These are phyloP conservation scores for Arthrinium phaeospermum DNA, from an alignment of 2,329 filamentous ascomycete genomes.

Conservation along the genomic window DNA sequence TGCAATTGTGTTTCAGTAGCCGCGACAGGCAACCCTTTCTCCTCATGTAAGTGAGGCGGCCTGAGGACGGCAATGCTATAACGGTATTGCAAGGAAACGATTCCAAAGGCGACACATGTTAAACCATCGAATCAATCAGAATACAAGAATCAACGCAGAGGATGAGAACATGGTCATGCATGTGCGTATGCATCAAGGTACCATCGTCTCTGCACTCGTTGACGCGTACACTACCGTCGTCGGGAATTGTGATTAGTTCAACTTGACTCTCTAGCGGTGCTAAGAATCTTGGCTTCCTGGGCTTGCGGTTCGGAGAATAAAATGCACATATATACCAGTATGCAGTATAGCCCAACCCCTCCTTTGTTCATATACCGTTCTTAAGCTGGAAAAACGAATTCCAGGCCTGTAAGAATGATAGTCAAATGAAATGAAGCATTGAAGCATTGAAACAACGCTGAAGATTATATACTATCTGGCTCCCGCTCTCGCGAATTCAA, in stretches of 20 bases:
- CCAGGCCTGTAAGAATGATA: too few species aligned
- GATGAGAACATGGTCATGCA: neutral
- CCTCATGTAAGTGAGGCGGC: neutral
- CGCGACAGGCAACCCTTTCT: neutral
- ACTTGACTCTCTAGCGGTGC: neutral
- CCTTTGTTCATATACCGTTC: too few species aligned
- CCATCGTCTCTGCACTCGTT: neutral
- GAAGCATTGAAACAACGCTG: too few species aligned
- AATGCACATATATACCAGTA: too few species aligned
- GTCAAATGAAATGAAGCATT: too few species aligned
- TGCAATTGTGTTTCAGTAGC: slow-evolving; percentile 9
- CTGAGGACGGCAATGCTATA: neutral
- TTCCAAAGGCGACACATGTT: neutral
- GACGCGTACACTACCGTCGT: slow-evolving; percentile 14
- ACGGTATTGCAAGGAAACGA: neutral
- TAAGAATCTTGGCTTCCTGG: slow-evolving; percentile 11
- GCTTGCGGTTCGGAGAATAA: neutral
- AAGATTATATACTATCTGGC: too few species aligned
- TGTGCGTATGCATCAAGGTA: neutral
- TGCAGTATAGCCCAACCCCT: too few species aligned
- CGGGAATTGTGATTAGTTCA: slow-evolving; percentile 5
- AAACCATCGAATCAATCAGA: neutral
- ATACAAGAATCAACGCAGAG: neutral
- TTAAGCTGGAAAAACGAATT: too few species aligned
- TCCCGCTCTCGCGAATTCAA: too few species aligned